A percentile compares a stretch with the other conserved stretches of the same genome.
phyloP scores from a whole-genome alignment of 148 eudicot species.

The Pharnaceum exiguum region DNA sequence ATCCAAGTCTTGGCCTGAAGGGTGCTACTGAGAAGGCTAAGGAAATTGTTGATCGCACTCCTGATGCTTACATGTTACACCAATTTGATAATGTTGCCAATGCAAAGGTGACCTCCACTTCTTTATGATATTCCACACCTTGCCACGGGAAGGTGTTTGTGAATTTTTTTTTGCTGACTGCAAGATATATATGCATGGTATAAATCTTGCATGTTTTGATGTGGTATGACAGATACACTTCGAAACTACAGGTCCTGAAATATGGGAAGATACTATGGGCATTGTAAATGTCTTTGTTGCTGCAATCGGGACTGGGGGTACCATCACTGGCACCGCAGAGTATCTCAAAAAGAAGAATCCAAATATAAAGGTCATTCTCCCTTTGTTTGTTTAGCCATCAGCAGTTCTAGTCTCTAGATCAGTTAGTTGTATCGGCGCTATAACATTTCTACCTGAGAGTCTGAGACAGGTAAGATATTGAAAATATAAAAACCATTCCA shows the following conservation, averaged over 20 bases:
- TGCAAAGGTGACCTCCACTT: conserved; percentile 42
- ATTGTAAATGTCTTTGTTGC: conserved; percentile 59
- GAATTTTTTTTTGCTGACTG: background rate
- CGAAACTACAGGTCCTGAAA: conserved; percentile 84
- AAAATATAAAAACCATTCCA: too few species aligned
- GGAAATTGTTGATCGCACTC: conserved; percentile 49
- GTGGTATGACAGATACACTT: conserved; percentile 52
- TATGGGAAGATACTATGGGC: conserved; percentile 75
- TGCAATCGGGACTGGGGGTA: conserved; percentile 77
- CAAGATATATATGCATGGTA: background rate
- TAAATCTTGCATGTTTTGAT: background rate
- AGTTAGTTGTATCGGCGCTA: too few species aligned
- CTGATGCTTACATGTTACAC: conserved; percentile 63
- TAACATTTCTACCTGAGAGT: too few species aligned
- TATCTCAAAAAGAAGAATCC: conserved; percentile 65
- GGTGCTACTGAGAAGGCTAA: conserved; percentile 79
- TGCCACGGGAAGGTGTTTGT: background rate
- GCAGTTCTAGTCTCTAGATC: too few species aligned
- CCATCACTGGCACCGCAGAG: conserved; percentile 61
- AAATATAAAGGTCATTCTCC: conserved; percentile 54
- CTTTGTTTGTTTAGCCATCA: too few species aligned
- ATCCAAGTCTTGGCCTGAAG: conserved; percentile 55
- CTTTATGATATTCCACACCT: background rate
- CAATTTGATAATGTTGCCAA: conserved; percentile 70
- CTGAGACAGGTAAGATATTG: too few species aligned